Conservation (phyloP, 106 monocot species). For the Dendrobium nobile region DNA sequence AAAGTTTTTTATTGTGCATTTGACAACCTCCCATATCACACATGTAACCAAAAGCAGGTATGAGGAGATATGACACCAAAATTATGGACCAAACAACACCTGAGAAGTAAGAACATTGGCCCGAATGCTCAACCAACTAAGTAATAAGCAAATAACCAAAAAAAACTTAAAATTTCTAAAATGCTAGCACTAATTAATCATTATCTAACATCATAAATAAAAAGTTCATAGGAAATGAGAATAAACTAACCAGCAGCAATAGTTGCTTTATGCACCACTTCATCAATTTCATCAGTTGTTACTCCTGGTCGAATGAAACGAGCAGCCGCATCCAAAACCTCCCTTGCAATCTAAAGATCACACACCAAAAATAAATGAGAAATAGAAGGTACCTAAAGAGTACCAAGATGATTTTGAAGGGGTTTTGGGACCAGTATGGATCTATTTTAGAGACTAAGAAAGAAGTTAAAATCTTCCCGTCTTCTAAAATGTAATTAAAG, state of each 20-base stretch:
- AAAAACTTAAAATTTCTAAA: not conserved
- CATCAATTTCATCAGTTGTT: slow-evolving; percentile 98
- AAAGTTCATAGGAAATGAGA: not conserved
- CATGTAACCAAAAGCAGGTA: not conserved
- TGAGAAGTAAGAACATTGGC: not conserved
- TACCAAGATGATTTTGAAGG: not conserved
- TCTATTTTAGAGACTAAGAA: not conserved
- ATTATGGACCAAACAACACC: not conserved
- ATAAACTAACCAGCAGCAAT: slow-evolving; percentile 62
- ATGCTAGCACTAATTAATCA: not conserved
- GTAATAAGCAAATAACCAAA: too few relatives aligned
- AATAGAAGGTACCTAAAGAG: not conserved
- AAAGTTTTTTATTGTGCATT: not conserved
- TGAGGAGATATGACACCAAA: not conserved
- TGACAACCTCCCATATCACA: not conserved
- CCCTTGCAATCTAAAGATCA: slow-evolving; percentile 80
- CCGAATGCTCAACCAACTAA: not conserved
- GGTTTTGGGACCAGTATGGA: not conserved
- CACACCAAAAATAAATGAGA: not conserved
- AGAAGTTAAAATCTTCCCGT: not conserved
- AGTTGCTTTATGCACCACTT: slow-evolving; percentile 85
- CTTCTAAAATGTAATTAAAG: not conserved
- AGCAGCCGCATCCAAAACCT: slow-evolving; percentile 95
- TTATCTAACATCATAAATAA: not conserved
- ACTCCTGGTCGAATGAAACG: slow-evolving; percentile 78